Evolutionary conservation across 371 early-diverging fungal species (phyloP), one percentile per base, ranked within the genome.

Genomic region (Apophysomyces variabilis): DNA sequence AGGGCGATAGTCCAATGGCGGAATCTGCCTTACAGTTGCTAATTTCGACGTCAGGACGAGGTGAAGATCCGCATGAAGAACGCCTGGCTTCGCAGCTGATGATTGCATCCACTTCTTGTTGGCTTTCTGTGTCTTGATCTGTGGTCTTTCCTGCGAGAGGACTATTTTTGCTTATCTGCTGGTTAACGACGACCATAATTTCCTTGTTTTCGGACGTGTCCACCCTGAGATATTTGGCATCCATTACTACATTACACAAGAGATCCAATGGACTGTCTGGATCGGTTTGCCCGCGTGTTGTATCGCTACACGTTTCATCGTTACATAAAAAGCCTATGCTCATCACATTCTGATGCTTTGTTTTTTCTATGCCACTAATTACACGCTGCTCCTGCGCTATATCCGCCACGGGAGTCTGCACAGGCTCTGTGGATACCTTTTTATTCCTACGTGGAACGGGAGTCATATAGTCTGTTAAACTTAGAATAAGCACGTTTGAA

Each of bases 291-390:
- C 38, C 62, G 11, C 63, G 57, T 9, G 7, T 26, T 35, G 47
- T 46, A 44, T 58, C 46, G 7, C 46, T 50, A 11, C 72, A 58
- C 26, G 58, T 59, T 6, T 71, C 70, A 39, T 66, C 66, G 6
- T 67, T 61, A 41, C 82, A 81, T 35, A 81, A 56, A 68, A 81
- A 81, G 56, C 73, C 70, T 35, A 81, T 81, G 16, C 77, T 78
- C 82, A 81, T 81, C 5, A 78, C 80, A 47, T 67, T 65, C 54
- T 50, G n/a, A 21, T 50, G 54, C 21, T 16, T 50, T 50, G 21
- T 50, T 21, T 50, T 26, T 9, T 50, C 32, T 26, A 35, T 35
- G 9, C 9, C 54, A 21, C 21, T 50, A 16, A 21, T 8, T 8
- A 21, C 54, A 16, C 5, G 54, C 21, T 50, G 54, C 1, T 21